A percentile compares a stretch with the other conserved stretches of the same genome.
Conservation (phyloP, 805 yeast species). For the Saccharomyces kudriavzevii region DNA sequence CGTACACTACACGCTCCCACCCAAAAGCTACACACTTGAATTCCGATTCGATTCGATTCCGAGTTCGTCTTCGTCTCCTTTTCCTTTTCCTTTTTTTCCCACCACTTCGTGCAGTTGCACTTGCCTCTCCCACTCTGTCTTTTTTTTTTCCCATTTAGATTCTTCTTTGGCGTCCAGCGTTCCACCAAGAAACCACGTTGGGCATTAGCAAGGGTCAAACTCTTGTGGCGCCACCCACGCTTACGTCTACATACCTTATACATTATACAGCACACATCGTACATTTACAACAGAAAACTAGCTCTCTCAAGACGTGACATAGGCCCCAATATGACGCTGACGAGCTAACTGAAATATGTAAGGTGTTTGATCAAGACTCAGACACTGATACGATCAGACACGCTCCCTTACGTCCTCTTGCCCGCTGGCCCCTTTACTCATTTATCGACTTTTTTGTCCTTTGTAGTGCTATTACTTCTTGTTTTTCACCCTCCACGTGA, state of each 20-base stretch:
- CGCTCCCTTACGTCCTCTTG: background rate
- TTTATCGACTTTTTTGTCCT: background rate
- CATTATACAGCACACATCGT: background rate
- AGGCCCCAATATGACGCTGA: background rate
- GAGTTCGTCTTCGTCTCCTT: background rate
- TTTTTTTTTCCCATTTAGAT: background rate
- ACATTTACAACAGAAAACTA: background rate
- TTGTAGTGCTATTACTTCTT: background rate
- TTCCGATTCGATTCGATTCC: background rate
- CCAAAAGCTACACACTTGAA: background rate
- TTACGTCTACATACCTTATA: background rate
- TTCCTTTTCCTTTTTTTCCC: background rate
- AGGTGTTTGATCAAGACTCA: background rate
- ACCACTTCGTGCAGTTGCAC: background rate
- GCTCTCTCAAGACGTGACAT: background rate
- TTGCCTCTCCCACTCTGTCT: background rate
- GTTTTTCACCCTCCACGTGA: background rate
- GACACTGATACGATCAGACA: no score
- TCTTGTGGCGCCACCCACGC: background rate
- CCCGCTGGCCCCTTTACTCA: background rate
- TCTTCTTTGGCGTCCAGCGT: background rate
- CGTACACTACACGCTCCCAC: background rate
- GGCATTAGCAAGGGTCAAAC: background rate
- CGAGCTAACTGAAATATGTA: no score
- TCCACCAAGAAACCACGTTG: background rate